Evolutionary conservation across 768 basidiomycete genomes (phyloP), one percentile per base, ranked within the genome.

Genomic region (Russula sp.): DNA sequence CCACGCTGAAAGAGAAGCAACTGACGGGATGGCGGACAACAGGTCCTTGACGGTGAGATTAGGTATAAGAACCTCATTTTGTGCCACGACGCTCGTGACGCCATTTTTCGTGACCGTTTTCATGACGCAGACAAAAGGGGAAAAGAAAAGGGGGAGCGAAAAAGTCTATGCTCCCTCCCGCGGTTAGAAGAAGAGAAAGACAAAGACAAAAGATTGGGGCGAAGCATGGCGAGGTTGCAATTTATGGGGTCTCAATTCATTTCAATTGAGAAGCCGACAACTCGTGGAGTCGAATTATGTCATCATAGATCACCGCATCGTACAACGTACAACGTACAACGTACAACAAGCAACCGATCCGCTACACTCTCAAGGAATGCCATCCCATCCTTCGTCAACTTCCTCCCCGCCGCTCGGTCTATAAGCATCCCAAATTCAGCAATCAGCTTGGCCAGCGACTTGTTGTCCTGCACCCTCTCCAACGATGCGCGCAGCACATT

Each of bases 11-110:
- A 51, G 22, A 65, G 46, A 59, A 64, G 47, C n/a, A 35, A 80
- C 87, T 65, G 69, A 90, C 84, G 94, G 94, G 70, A 97, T 94
- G 18, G 81, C 83, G 49, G 81, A 81, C 55, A 95, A 80, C 67
- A 96, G 71, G 69, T 97, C 89, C 77, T 95, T 97, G 73, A 95
- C 81, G 42, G 89, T 81, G 64, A 93, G 81, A 77, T 93, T 87
- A 22, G 93, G 93, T 65, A 96, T 88, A 32, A 80, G 69, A 62
- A 83, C 81, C 51, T 80, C 77, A 46, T 76, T 79, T 75, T 89
- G 88, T 63, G 85, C 78, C 51, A 79, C 69, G 58, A 59, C 65
- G 53, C 43, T 56, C 36, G 66, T 66, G 39, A 61, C 63, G 32
- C 60, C 61, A 36, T 58, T 59, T 38, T 60, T 56, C 18, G 60